Evolutionary conservation across 2,329 filamentous ascomycete species (phyloP).

Genomic region (Dryadomyces quercus-mongolicae): DNA sequence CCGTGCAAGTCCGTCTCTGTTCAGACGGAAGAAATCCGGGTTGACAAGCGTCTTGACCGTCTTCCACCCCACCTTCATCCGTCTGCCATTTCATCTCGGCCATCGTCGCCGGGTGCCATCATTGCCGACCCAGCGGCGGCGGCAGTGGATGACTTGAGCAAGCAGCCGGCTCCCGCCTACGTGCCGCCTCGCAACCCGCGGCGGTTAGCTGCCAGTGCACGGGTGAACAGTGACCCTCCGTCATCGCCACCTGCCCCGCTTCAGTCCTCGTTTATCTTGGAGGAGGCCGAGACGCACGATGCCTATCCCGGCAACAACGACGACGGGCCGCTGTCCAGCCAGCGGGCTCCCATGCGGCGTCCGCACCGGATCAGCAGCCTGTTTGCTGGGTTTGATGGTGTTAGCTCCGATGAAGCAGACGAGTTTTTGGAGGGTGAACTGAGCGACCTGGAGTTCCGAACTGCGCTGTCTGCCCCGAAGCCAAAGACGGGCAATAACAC

Average conservation of each 20-base stretch:
- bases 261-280: slow-evolving; percentile 14
- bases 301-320: slow-evolving; percentile 72
- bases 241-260: slow-evolving; percentile 25
- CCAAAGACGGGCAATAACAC: slow-evolving; percentile 26
- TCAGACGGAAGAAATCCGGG: slow-evolving; percentile 85
- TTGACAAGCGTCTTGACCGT: slow-evolving; percentile 64
- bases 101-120: slow-evolving; percentile 35
- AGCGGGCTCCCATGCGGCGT: slow-evolving; percentile 49
- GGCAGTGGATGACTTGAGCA: slow-evolving; percentile 25
- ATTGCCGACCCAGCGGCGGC: slow-evolving; percentile 14
- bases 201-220: slow-evolving; percentile 35
- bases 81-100: slow-evolving; percentile 55
- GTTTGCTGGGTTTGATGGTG: slow-evolving; percentile 73
- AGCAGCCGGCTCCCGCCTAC: slow-evolving; percentile 34
- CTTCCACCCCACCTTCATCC: slow-evolving; percentile 70
- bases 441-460: slow-evolving; percentile 57
- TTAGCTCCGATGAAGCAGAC: slow-evolving; percentile 54
- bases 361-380: slow-evolving; percentile 70
- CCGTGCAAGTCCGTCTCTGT: slow-evolving; percentile 42
- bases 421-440: slow-evolving; percentile 49
- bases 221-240: slow-evolving; percentile 32
- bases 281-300: slow-evolving; percentile 37
- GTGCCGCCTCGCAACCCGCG: slow-evolving; percentile 49
- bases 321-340: slow-evolving; percentile 55
- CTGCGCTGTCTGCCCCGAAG: slow-evolving; percentile 50